Conservation (phyloP, 148 eudicot genomes). For the Amaranthus hypochondriacus region DNA sequence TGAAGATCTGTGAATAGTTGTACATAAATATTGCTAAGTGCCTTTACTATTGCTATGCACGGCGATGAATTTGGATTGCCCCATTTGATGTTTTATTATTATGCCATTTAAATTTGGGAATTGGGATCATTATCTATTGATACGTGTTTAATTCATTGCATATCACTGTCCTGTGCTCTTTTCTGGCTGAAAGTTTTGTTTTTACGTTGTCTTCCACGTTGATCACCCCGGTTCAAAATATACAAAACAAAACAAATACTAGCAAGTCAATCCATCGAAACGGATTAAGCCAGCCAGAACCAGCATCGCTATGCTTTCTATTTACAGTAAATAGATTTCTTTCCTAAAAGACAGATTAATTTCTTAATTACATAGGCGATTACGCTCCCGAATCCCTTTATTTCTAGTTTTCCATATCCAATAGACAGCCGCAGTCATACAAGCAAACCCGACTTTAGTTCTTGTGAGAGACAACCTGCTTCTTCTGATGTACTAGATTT, state of each 20-base stretch:
- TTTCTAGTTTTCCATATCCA: no score
- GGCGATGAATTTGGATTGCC: slow-evolving; percentile 7
- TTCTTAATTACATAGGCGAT: no score
- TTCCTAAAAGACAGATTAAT: no score
- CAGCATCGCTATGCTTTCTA: neutral
- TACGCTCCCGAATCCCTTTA: no score
- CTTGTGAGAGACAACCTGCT: no score
- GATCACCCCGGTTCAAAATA: neutral
- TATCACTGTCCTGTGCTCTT: neutral
- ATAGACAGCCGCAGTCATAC: no score
- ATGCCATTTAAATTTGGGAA: slow-evolving; percentile 1
- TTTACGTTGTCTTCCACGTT: neutral
- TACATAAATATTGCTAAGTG: slow-evolving; percentile 5
- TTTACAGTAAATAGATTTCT: neutral
- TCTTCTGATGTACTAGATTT: no score
- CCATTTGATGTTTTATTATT: neutral
- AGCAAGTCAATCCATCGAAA: neutral
- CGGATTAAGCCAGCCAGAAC: neutral
- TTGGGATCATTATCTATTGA: slow-evolving; percentile 9
- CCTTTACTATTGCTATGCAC: neutral
- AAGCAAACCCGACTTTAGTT: no score
- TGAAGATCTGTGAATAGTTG: slow-evolving; percentile 14
- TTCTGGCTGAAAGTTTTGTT: neutral
- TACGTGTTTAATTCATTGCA: neutral
- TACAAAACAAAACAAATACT: no score